A percentile compares a stretch with the other conserved stretches of the same genome.
Conservation (phyloP, 2,329 filamentous ascomycete genomes). For the Cordyceps tenuipes region DNA sequence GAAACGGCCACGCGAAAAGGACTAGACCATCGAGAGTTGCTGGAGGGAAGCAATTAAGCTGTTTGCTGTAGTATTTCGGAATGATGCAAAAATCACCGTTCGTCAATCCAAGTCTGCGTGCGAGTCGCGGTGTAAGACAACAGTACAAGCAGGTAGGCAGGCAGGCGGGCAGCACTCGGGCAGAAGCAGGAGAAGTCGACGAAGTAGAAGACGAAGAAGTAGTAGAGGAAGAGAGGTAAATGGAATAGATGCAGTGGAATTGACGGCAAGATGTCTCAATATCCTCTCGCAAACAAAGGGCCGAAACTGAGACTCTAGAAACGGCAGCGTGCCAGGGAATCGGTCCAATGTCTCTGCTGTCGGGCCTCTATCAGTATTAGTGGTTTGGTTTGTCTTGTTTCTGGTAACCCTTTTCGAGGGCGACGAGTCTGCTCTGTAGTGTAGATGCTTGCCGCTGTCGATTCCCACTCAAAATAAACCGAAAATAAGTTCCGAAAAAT, state of each 20-base stretch:
- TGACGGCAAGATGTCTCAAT: neutral
- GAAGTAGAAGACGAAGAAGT: neutral
- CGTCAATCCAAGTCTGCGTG: slow-evolving; percentile 5
- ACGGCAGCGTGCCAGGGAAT: slow-evolving; percentile 7
- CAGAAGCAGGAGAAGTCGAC: too few relatives aligned
- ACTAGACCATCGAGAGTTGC: neutral
- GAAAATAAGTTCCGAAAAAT: neutral
- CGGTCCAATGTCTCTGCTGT: slow-evolving; percentile 10
- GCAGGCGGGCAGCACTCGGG: too few relatives aligned
- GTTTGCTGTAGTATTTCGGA: neutral
- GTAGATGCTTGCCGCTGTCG: neutral
- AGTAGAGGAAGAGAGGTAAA: neutral
- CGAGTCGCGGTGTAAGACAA: slow-evolving; percentile 1
- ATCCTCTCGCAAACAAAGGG: slow-evolving; percentile 9
- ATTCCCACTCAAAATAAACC: neutral
- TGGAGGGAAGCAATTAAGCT: neutral
- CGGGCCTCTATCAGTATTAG: neutral
- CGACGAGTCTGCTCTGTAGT: too few relatives aligned
- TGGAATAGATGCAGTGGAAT: neutral
- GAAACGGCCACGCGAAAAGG: neutral
- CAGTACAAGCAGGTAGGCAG: neutral
- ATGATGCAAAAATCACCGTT: neutral
- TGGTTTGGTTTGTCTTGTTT: neutral
- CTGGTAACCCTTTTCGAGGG: neutral
- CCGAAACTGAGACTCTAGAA: slow-evolving; percentile 3